A percentile compares a stretch with the other conserved stretches of the same genome.
Conservation (phyloP, 169 alveolate genomes). For the Cryptosporidium sp. region DNA sequence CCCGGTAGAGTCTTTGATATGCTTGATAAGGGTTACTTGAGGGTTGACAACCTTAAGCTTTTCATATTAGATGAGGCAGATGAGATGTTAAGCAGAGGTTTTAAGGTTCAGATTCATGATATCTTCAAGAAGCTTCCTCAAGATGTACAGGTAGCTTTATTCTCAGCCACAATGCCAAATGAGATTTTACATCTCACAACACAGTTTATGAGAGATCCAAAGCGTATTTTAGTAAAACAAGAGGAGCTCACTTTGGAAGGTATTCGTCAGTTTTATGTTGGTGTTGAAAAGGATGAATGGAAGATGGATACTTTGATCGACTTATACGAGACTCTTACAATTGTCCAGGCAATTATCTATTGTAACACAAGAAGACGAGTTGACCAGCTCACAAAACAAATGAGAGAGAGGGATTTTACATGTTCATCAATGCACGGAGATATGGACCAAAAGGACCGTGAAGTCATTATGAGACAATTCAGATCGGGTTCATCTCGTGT, state of each 20-base stretch:
- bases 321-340: conserved; percentile 96
- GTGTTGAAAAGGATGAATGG: conserved; percentile 97
- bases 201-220: conserved; percentile 97
- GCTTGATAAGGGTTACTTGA: conserved; percentile 92
- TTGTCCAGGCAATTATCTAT: conserved; percentile 97
- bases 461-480: conserved; percentile 96
- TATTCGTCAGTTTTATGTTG: conserved; percentile 97
- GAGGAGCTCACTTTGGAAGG: conserved; percentile 99
- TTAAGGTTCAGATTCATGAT: conserved; percentile 93
- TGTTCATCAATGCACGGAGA: conserved; percentile 98
- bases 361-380: conserved; percentile 98
- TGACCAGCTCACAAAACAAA: conserved; percentile 92
- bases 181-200: conserved; percentile 95
- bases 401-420: conserved; percentile 95
- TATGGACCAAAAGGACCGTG: conserved; percentile 97
- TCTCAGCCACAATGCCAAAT: conserved; percentile 97
- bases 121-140: conserved; percentile 87
- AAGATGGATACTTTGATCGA: conserved; percentile 95
- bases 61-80: conserved; percentile 99
- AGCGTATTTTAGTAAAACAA: conserved; percentile 95
- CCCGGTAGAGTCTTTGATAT: conserved; percentile 99
- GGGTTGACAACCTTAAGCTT: conserved; percentile 91
- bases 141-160: conserved; percentile 90
- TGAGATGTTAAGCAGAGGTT: conserved; percentile 99
- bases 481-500: conserved; percentile 98